A percentile compares a stretch with the other conserved stretches of the same genome.
Evolutionary conservation across 192 early-diverging fungal genomes (phyloP).

Genomic region (Coemansia guatemalensis): DNA sequence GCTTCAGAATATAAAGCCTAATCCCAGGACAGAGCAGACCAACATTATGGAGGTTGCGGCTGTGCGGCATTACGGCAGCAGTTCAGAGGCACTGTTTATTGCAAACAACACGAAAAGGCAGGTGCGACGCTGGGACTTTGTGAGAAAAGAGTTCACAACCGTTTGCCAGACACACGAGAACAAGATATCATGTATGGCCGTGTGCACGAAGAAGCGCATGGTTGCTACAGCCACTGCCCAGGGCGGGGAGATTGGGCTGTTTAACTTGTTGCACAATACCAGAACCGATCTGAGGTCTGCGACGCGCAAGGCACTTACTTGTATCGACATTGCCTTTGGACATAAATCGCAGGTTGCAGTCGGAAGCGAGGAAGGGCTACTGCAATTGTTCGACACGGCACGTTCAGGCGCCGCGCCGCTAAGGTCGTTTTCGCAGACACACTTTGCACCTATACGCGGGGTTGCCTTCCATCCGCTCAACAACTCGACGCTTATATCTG

Average conservation of each 20-base stretch:
- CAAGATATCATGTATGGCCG: constrained; percentile 46
- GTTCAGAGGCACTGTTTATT: constrained; percentile 36
- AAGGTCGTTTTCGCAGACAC: constrained; percentile 29
- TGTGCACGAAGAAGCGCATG: constrained; percentile 30
- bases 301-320: constrained; percentile 36
- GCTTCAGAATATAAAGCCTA: constrained; percentile 27
- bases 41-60: constrained; percentile 18
- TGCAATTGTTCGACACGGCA: constrained; percentile 49
- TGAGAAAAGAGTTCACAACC: constrained; percentile 19
- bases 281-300: constrained; percentile 38
- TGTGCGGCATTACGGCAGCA: constrained; percentile 31
- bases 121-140: constrained; percentile 49
- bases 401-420: constrained; percentile 24
- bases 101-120: constrained; percentile 38
- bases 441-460: constrained; percentile 37
- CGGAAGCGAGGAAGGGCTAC: constrained; percentile 46
- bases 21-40: constrained; percentile 4
- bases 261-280: constrained; percentile 44
- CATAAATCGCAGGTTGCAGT: constrained; percentile 31
- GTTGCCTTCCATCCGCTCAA: constrained; percentile 25
- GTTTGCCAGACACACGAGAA: constrained; percentile 46
- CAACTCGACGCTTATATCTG: constrained; percentile 15
- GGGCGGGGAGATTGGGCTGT: constrained; percentile 46
- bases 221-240: constrained; percentile 38
- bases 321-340: constrained; percentile 30